Evolutionary conservation across 441 rosid species (phyloP).

Genomic region (Jatropha podagrica): DNA sequence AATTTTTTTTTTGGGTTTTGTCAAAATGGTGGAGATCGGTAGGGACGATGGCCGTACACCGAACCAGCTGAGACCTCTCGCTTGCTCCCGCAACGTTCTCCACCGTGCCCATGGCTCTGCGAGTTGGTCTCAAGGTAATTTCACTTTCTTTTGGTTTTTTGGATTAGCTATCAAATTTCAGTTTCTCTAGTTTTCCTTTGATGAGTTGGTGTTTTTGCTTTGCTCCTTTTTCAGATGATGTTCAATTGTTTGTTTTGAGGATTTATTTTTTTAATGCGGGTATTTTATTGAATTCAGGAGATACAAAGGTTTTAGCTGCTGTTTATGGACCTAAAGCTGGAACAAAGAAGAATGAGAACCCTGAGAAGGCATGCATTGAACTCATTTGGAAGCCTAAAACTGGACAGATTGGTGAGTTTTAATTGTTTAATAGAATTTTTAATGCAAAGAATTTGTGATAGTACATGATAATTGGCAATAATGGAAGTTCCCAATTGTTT

Average conservation of each 20-base stretch:
- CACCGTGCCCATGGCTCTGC: conserved; percentile 98
- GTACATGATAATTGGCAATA: background rate
- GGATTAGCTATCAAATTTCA: background rate
- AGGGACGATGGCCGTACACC: conserved; percentile 72
- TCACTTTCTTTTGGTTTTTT: background rate
- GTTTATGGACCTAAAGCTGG: conserved; percentile 95
- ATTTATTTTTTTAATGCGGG: background rate
- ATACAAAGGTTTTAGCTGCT: conserved; percentile 83
- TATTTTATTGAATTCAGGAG: conserved; percentile 43
- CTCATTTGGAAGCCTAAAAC: conserved; percentile 94
- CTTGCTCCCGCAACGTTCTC: conserved; percentile 73
- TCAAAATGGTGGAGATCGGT: conserved; percentile 50
- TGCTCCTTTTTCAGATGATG: background rate
- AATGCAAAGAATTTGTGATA: background rate
- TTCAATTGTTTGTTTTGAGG: background rate
- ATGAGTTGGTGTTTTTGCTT: background rate
- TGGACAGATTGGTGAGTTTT: conserved; percentile 67
- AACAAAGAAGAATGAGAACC: conserved; percentile 83
- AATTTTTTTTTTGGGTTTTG: background rate
- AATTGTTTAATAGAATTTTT: background rate
- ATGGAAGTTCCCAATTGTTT: conserved; percentile 18
- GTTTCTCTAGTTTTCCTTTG: background rate
- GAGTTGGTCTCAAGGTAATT: conserved; percentile 88
- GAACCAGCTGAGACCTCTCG: conserved; percentile 74
- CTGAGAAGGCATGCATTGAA: conserved; percentile 89